Evolutionary conservation across 139 green algal species (phyloP).

Genomic region (Micractinium sp.): DNA sequence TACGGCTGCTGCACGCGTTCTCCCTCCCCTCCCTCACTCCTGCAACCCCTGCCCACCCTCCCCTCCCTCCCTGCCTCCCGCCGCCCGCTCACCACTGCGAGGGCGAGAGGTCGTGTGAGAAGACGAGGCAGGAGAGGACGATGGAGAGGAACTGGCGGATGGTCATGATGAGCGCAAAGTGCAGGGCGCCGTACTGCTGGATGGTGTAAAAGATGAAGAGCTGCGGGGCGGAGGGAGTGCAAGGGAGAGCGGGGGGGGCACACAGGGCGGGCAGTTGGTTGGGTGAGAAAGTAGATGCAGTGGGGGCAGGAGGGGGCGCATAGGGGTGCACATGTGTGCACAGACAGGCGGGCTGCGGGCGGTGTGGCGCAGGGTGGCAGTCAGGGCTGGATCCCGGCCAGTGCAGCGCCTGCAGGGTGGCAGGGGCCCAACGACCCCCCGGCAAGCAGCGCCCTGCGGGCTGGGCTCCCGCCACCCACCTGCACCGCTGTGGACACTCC

Average conservation of each 20-base stretch:
- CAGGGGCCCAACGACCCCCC: no score
- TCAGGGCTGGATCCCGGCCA: no score
- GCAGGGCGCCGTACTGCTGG: slow-evolving; percentile 60
- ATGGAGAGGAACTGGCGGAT: slow-evolving; percentile 92
- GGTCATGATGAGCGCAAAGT: slow-evolving; percentile 96
- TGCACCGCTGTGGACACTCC: slow-evolving; percentile 48
- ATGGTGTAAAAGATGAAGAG: slow-evolving; percentile 74
- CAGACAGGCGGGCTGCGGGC: no score
- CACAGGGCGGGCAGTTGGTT: no score
- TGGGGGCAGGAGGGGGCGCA: no score
- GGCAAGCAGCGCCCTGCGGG: not conserved
- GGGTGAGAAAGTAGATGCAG: no score
- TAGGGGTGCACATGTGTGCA: no score
- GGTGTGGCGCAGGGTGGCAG: no score
- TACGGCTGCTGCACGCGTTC: no score
- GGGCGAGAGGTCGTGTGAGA: slow-evolving; percentile 76
- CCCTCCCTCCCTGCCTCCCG: not conserved
- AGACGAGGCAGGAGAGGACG: slow-evolving; percentile 87
- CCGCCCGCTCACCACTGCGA: slow-evolving; percentile 63
- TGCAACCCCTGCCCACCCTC: no score
- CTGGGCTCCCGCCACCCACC: not conserved
- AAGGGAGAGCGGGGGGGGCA: not conserved
- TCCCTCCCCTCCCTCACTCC: no score
- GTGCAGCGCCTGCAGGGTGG: no score
- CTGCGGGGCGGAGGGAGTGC: slow-evolving; percentile 46